Percentiles rank a stretch among this genome's conserved stretches.
phyloP scores from a whole-genome alignment of 2,329 filamentous ascomycete genomes.

The Chrysoporthe deuterocubensis region DNA sequence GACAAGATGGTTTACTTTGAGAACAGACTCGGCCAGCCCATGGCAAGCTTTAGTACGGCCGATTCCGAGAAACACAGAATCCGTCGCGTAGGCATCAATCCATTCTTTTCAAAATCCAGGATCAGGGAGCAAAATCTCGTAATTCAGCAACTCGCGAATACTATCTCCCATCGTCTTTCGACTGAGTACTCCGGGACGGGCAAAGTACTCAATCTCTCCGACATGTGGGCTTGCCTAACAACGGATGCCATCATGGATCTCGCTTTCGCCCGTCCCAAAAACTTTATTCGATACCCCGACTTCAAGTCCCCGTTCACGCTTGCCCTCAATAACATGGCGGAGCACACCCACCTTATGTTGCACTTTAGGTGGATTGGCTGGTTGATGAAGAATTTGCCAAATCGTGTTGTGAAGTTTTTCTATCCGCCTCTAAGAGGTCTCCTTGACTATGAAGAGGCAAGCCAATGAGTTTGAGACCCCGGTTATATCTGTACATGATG shows the following conservation, averaged over 20 bases:
- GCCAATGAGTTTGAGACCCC: background rate
- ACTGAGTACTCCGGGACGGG: constrained; percentile 27
- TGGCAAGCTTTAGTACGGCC: constrained; percentile 27
- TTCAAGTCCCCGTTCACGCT: background rate
- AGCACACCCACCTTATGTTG: background rate
- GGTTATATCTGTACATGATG: background rate
- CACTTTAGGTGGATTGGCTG: constrained; percentile 8
- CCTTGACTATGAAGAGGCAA: background rate
- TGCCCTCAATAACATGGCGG: background rate
- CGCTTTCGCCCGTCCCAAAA: background rate
- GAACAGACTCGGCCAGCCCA: constrained; percentile 26
- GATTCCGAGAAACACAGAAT: constrained; percentile 26
- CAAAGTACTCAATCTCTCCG: constrained; percentile 21
- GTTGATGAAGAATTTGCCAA: constrained; percentile 1
- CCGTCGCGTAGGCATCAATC: constrained; percentile 29
- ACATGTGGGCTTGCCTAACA: constrained; percentile 5
- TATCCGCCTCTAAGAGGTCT: background rate
- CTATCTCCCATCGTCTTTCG: constrained; percentile 1
- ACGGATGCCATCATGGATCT: constrained; percentile 5
- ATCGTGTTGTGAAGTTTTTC: background rate
- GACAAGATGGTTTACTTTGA: constrained; percentile 26
- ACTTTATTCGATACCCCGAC: background rate
- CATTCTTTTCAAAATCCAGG: constrained; percentile 37
- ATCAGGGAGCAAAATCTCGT: constrained; percentile 20
- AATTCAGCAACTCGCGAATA: constrained; percentile 23